Evolutionary conservation across 139 green algal genomes (phyloP), one percentile per base, ranked within the genome.

Genomic region (Protoeuglena noctilucae): DNA sequence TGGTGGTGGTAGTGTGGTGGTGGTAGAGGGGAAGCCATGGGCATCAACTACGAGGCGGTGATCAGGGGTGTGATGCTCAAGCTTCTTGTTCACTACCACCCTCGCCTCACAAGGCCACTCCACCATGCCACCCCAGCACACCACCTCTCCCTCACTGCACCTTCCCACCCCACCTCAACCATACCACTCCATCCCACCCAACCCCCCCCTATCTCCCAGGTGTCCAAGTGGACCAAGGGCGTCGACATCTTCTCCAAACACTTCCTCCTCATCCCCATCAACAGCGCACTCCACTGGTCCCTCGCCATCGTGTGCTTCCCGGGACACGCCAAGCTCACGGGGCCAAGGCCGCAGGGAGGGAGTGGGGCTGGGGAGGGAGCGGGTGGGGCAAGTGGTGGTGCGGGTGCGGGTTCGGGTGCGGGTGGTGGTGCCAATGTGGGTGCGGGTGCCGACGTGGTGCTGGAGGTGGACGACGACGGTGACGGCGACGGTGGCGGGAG

Each of bases 221-320:
- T 73, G 62, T 21, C 26, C 24, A 64, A 65, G 6, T 75, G 67
- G 67, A 73, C 67, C 4, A 54, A 47, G 9, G 22, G 53, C 21
- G 29, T 65, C 17, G 53, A 70, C 58, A 57, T 75, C 23, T 75
- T 75, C 54, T 23, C 39, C 53, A 85, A 87, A 62, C 72, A 90
- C 59, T 96, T 66, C 61, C 48, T 96, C n/a, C 80, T 96, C 50
- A 60, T 96, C 39, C 87, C 87, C 40, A 81, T 94, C 39, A 78
- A 96, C 60, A 74, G 84, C 24, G 53, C 63, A 6, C 63, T 93
- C 59, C 87, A 95, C 73, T 95, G 87, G 87, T 84, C 65, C 60
- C 73, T 95, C 5, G 61, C 74, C 40, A 72, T 95, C 41, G 64
- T 96, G 3, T 91, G 78, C 62, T 72, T 89, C 66, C 85, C 85